Conservation (phyloP, 2,329 filamentous ascomycete genomes). For the Monosporascus ibericus region DNA sequence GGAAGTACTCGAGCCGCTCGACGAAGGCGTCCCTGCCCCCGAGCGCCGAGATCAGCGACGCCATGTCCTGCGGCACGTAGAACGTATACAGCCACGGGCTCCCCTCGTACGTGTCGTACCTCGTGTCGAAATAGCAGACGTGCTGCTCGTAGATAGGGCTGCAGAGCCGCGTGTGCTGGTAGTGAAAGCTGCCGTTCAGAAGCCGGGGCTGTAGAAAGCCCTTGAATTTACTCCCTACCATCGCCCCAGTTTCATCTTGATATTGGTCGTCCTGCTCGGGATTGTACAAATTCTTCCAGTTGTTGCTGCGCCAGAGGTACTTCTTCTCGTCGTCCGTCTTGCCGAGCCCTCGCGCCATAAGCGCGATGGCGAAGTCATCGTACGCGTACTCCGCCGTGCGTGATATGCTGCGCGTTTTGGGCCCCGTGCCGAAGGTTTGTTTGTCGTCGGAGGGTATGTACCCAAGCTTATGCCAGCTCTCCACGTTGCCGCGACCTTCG, state of each 20-base stretch:
- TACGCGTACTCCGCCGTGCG: constrained; percentile 77
- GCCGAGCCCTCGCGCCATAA: constrained; percentile 55
- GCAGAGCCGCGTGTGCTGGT: constrained; percentile 62
- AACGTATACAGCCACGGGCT: constrained; percentile 64
- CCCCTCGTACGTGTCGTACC: constrained; percentile 37
- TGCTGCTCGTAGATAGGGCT: constrained; percentile 43
- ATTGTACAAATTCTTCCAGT: constrained; percentile 66
- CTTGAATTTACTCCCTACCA: constrained; percentile 45
- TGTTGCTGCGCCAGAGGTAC: constrained; percentile 55
- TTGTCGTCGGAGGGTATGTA: constrained; percentile 67
- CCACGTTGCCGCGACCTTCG: constrained; percentile 64
- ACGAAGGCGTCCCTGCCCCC: constrained; percentile 54
- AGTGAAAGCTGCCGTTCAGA: constrained; percentile 59
- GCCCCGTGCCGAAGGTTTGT: constrained; percentile 57
- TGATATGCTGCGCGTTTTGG: constrained; percentile 62
- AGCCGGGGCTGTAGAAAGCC: constrained; percentile 68
- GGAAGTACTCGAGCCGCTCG: constrained; percentile 58
- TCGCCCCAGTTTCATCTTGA: constrained; percentile 8
- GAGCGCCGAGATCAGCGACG: constrained; percentile 33
- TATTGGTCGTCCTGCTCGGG: constrained; percentile 32
- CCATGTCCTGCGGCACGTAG: constrained; percentile 50
- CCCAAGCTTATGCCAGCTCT: constrained; percentile 62
- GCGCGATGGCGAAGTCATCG: constrained; percentile 65
- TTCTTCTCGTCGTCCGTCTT: constrained; percentile 47
- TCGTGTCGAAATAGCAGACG: constrained; percentile 40